Conservation (phyloP, 2,329 filamentous ascomycete genomes). For the Aspergillus aculeatinus region DNA sequence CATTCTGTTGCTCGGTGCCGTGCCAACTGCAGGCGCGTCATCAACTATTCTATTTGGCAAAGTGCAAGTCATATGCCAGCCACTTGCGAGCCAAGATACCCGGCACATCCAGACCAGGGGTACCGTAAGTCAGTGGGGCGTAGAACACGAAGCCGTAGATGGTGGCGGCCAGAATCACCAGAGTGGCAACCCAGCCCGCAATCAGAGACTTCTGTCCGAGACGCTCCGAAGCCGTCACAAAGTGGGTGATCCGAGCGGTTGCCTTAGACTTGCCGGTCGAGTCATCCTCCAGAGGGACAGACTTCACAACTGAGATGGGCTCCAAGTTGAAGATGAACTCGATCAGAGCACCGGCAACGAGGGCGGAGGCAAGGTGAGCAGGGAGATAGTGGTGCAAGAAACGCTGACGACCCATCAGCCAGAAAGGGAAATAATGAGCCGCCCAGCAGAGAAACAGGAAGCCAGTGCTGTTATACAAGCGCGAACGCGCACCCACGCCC, state of each 20-base stretch:
- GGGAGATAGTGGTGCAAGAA: conserved; percentile 98
- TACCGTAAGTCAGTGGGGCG: conserved; percentile 91
- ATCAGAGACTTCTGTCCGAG: conserved; percentile 75
- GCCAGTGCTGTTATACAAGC: conserved; percentile 95
- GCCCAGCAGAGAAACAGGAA: conserved; percentile 99
- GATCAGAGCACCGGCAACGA: conserved; percentile 86
- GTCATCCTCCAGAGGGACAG: conserved; percentile 47
- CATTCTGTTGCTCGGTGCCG: neutral
- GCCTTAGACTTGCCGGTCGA: conserved; percentile 44
- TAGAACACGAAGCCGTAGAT: conserved; percentile 88
- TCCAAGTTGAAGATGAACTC: conserved; percentile 97
- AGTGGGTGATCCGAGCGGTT: conserved; percentile 48
- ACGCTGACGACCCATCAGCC: conserved; percentile 94
- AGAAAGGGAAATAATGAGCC: conserved; percentile 96
- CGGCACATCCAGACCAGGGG: conserved; percentile 77
- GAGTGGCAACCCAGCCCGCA: conserved; percentile 74
- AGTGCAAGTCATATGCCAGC: conserved; percentile 96
- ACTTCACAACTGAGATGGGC: conserved; percentile 48
- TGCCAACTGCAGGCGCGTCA: neutral
- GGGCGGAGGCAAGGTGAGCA: conserved; percentile 82
- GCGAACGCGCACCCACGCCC: conserved; percentile 75
- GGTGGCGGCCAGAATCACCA: conserved; percentile 66
- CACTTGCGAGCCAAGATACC: conserved; percentile 84
- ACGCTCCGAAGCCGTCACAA: conserved; percentile 77
- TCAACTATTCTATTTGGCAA: conserved; percentile 73